Evolutionary conservation across 352 stramenopile species (phyloP).

Genomic region (Globisporangium perplexum): DNA sequence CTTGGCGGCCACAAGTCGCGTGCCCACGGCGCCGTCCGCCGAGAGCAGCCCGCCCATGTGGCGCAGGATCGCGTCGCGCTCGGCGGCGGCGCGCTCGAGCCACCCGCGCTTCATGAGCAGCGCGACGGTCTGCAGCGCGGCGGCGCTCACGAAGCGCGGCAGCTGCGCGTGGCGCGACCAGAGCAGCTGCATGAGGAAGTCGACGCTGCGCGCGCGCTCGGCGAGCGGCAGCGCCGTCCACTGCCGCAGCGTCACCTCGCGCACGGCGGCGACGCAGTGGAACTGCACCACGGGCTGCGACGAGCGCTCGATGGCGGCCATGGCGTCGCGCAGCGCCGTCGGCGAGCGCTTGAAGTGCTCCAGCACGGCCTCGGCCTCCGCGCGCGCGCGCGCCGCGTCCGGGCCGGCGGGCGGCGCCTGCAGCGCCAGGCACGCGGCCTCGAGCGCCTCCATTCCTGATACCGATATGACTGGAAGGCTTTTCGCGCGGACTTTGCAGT

Average conservation of each 20-base stretch:
- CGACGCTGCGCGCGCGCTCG: conserved; percentile 51
- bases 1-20: conserved; percentile 65
- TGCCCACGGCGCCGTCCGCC: conserved; percentile 15
- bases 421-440: conserved; percentile 65
- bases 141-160: conserved; percentile 49
- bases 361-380: conserved; percentile 57
- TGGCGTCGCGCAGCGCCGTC: conserved; percentile 49
- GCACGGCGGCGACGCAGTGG: conserved; percentile 71
- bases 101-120: conserved; percentile 79
- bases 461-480: background rate
- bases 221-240: conserved; percentile 42
- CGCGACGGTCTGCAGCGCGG: conserved; percentile 66
- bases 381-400: conserved; percentile 41
- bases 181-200: conserved; percentile 81
- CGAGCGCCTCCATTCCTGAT: conserved; percentile 41
- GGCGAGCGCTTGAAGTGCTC: conserved; percentile 83
- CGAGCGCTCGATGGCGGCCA: conserved; percentile 38
- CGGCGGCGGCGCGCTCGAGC: conserved; percentile 51
- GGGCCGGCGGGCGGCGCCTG: conserved; percentile 51
- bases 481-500: no score
- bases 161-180: conserved; percentile 46
- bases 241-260: conserved; percentile 66
- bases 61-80: conserved; percentile 52
- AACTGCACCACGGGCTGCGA: conserved; percentile 66
- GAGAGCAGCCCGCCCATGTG: conserved; percentile 72